Percentiles rank a stretch among this genome's conserved stretches.
phyloP scores from a whole-genome alignment of 2,329 filamentous ascomycete species.

The Diaporthe ilicicola region DNA sequence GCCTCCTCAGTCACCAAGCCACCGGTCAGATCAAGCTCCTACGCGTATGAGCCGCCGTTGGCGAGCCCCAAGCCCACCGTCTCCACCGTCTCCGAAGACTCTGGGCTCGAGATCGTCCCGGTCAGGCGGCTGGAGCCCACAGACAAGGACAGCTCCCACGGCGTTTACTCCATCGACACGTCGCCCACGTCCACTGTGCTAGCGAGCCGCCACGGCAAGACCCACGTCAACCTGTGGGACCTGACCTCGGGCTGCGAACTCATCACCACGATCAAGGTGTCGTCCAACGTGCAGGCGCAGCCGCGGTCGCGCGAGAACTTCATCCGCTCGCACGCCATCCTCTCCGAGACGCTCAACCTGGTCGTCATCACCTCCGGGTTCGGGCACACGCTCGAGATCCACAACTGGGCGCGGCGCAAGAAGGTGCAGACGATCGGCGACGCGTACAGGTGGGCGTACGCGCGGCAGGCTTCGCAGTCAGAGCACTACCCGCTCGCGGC shows the following conservation, averaged over 20 bases:
- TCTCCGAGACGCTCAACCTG: constrained; percentile 49
- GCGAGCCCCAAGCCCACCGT: neutral
- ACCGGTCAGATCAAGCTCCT: constrained; percentile 24
- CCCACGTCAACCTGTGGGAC: constrained; percentile 41
- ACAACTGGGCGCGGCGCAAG: constrained; percentile 50
- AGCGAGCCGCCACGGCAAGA: constrained; percentile 46
- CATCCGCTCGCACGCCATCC: constrained; percentile 52
- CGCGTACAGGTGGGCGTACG: constrained; percentile 49
- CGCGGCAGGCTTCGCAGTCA: constrained; percentile 46
- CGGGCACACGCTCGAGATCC: constrained; percentile 49
- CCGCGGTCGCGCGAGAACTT: constrained; percentile 51
- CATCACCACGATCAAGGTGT: constrained; percentile 46
- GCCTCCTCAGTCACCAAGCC: constrained; percentile 9
- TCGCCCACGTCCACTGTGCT: constrained; percentile 45
- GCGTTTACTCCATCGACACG: constrained; percentile 47
- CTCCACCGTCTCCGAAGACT: constrained; percentile 10
- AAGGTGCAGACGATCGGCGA: constrained; percentile 48
- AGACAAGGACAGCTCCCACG: constrained; percentile 41
- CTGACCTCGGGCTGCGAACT: constrained; percentile 36
- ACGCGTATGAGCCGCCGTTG: constrained; percentile 5
- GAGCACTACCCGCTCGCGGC: constrained; percentile 46
- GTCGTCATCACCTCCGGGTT: constrained; percentile 50
- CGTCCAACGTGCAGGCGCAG: constrained; percentile 49
- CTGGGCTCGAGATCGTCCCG: constrained; percentile 22
- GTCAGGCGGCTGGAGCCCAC: constrained; percentile 39